Evolutionary conservation across 164 flowering plant genomes (phyloP).

Genomic region (grape (Vitis vinifera)): ASM3070453v1 NC_081808.1:3598501-3599000

Average conservation of each 20-base stretch:
- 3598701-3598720: neutral
- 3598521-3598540: constrained; percentile 99
- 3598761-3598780: neutral
- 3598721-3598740: neutral
- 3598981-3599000: constrained; percentile 4
- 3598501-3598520: constrained; percentile 97
- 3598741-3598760: neutral
- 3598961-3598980: neutral
- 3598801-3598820: constrained; percentile 2
- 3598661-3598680: constrained; percentile 6
- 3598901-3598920: neutral
- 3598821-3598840: neutral
- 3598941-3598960: neutral
- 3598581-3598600: constrained; percentile 5
- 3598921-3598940: too few relatives aligned
- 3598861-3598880: neutral
- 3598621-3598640: constrained; percentile 4
- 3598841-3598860: too few relatives aligned
- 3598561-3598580: constrained; percentile 91
- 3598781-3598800: neutral
- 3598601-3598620: constrained; percentile 3
- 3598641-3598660: neutral
- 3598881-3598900: constrained; percentile 4
- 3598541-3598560: constrained; percentile 98
- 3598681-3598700: neutral